Conservation (phyloP, 345 rosid genomes). For the Eucalyptus marginata region DNA sequence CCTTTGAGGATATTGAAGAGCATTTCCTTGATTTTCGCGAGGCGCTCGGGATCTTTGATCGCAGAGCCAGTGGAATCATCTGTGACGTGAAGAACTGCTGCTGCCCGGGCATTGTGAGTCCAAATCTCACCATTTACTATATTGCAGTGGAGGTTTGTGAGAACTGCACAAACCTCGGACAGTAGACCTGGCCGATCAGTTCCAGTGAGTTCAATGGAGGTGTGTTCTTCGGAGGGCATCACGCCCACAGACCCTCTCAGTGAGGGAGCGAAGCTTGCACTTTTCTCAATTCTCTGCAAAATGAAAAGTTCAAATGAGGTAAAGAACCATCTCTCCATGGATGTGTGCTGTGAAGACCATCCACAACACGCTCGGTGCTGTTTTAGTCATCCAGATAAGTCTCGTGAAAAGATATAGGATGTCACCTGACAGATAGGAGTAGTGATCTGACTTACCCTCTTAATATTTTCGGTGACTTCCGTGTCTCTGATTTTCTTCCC, state of each 20-base stretch:
- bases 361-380: background rate
- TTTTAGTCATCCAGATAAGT: background rate
- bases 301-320: background rate
- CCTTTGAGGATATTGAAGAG: constrained; percentile 20
- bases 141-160: constrained; percentile 32
- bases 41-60: constrained; percentile 18
- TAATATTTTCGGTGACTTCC: constrained; percentile 27
- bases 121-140: constrained; percentile 37
- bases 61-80: constrained; percentile 20
- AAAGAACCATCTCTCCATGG: background rate
- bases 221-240: constrained; percentile 19
- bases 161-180: constrained; percentile 36
- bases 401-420: background rate
- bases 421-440: background rate
- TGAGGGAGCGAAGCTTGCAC: constrained; percentile 8
- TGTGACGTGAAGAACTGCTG: constrained; percentile 23
- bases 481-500: constrained; percentile 63
- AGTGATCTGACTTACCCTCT: constrained; percentile 10
- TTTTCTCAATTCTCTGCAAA: constrained; percentile 26
- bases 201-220: constrained; percentile 29
- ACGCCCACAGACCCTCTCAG: constrained; percentile 18
- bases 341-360: background rate
- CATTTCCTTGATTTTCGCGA: constrained; percentile 17
- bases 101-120: constrained; percentile 40
- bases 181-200: constrained; percentile 39